phyloP scores from a whole-genome alignment of 1,139 yeast species.

The Suhomyces ambrosiae region DNA sequence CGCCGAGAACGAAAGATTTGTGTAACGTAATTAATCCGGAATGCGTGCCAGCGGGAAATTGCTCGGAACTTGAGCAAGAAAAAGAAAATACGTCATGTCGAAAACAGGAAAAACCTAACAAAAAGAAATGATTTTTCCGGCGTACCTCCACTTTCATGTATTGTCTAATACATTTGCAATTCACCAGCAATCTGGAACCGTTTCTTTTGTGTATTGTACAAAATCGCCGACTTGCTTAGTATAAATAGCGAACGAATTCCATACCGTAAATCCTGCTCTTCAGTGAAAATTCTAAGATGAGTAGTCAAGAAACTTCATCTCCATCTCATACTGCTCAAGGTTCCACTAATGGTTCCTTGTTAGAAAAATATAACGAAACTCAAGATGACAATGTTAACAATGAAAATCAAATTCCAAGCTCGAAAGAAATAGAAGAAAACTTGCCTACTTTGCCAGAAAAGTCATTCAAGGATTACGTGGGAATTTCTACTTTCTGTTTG shows the following conservation, averaged over 20 bases:
- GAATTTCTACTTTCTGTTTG: constrained; percentile 22
- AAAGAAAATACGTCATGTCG: constrained; percentile 6
- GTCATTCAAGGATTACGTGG: constrained; percentile 22
- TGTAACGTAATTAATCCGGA: constrained; percentile 5
- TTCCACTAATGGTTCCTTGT: constrained; percentile 12
- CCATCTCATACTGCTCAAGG: constrained; percentile 12
- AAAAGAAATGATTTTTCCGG: constrained; percentile 8
- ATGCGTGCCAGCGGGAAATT: background rate
- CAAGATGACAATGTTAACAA: background rate
- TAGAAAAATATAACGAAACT: constrained; percentile 12
- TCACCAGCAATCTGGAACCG: constrained; percentile 2
- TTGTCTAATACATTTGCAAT: background rate
- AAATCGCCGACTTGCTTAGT: background rate
- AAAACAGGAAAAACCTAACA: constrained; percentile 2
- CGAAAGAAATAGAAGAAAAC: constrained; percentile 15
- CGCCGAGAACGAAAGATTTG: background rate
- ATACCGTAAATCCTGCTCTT: background rate
- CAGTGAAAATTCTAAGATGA: constrained; percentile 2
- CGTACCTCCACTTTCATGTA: background rate
- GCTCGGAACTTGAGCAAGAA: constrained; percentile 4
- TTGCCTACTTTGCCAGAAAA: constrained; percentile 31
- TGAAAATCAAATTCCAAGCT: constrained; percentile 17
- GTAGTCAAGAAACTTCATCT: constrained; percentile 8
- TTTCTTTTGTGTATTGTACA: constrained; percentile 1
- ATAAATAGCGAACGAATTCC: background rate